These are phyloP conservation scores for Apiospora sp. DNA, from an alignment of 2,329 filamentous ascomycete genomes.

Conservation along the genomic window DNA sequence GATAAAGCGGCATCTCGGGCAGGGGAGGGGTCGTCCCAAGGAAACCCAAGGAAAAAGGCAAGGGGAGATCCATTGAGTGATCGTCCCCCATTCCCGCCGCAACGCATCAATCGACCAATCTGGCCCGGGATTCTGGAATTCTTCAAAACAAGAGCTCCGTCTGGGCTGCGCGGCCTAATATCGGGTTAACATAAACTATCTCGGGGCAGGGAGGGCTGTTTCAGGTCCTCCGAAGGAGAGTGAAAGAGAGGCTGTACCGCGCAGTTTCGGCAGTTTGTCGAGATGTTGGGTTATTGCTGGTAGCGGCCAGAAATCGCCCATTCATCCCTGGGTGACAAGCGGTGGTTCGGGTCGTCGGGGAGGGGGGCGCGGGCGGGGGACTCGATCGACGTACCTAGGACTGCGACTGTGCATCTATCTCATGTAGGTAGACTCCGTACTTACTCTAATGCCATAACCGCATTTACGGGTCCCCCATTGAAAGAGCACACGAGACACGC, in stretches of 20 bases:
- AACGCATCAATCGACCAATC: neutral
- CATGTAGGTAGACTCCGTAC: too few species aligned
- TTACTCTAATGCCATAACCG: neutral
- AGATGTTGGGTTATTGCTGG: neutral
- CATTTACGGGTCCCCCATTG: neutral
- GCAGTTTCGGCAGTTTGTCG: neutral
- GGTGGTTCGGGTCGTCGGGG: neutral
- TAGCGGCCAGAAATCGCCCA: neutral
- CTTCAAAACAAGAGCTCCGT: too few species aligned
- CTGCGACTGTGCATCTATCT: neutral
- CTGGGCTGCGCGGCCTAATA: neutral
- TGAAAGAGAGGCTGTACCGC: neutral
- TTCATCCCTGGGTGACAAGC: neutral
- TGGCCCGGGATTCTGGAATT: neutral
- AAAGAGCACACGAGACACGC: neutral
- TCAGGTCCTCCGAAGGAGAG: neutral
- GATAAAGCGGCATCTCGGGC: neutral
- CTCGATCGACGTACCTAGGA: neutral
- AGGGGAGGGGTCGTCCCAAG: neutral
- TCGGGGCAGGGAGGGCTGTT: neutral
- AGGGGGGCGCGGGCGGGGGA: neutral
- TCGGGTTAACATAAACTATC: neutral
- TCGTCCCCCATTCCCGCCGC: neutral
- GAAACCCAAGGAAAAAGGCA: neutral
- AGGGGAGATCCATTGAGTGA: neutral